A percentile compares a stretch with the other conserved stretches of the same genome.
Evolutionary conservation across 208 protist genomes (phyloP).

Genomic region (Herpetomonas samuelpessoai): DNA sequence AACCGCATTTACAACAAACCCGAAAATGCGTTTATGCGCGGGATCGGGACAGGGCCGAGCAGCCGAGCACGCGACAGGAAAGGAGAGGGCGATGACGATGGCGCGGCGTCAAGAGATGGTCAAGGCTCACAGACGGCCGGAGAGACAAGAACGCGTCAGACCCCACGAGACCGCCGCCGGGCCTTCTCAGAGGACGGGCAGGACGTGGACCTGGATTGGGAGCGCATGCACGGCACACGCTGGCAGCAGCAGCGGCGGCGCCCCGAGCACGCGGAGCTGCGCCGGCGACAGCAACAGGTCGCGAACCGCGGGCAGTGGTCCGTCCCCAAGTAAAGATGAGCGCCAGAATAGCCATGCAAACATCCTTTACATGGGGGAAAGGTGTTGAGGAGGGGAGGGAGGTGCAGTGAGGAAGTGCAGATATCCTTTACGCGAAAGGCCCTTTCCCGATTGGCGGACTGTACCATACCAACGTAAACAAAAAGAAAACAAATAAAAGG

Average conservation of each 20-base stretch:
- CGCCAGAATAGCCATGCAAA: slow-evolving; percentile 2
- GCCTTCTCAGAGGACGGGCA: slow-evolving; percentile 40
- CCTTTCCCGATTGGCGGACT: too few species aligned
- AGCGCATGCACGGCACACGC: slow-evolving; percentile 27
- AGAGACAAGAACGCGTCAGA: neutral
- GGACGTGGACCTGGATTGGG: slow-evolving; percentile 52
- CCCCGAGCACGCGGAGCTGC: slow-evolving; percentile 65
- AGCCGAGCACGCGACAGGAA: neutral
- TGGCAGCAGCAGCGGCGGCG: slow-evolving; percentile 59
- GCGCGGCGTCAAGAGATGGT: neutral
- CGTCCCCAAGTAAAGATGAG: slow-evolving; percentile 30
- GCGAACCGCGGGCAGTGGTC: slow-evolving; percentile 5
- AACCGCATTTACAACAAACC: slow-evolving; percentile 56
- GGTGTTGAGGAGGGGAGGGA: too few species aligned
- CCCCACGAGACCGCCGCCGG: slow-evolving; percentile 17
- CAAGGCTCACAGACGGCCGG: neutral
- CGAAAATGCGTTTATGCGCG: slow-evolving; percentile 73
- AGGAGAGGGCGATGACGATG: neutral
- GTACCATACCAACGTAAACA: too few species aligned
- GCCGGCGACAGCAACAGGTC: slow-evolving; percentile 17
- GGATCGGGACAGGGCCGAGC: neutral
- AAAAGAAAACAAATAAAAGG: too few species aligned
- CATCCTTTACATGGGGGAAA: too few species aligned
- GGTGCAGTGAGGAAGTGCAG: too few species aligned
- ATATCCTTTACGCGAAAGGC: too few species aligned